Evolutionary conservation across 2,329 filamentous ascomycete genomes (phyloP).

Genomic region (Simplicillium aogashimaense): DNA sequence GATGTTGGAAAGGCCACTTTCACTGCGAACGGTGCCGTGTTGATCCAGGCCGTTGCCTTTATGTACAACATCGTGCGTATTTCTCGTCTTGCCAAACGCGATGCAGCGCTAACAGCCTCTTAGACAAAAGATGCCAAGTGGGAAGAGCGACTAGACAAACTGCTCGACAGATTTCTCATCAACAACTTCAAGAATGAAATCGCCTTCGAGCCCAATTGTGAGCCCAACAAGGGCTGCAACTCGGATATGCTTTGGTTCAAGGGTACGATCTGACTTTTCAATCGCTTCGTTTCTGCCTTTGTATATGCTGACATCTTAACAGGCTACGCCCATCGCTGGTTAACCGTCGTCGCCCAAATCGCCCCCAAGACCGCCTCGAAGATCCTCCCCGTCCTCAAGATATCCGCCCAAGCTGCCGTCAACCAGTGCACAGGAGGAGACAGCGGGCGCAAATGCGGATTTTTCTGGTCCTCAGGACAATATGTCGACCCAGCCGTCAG

Average conservation of each 20-base stretch:
- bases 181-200: constrained; percentile 47
- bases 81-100: no score
- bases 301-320: constrained; percentile 46
- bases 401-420: constrained; percentile 49
- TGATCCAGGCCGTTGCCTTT: constrained; percentile 43
- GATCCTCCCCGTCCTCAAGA: constrained; percentile 48
- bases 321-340: constrained; percentile 57
- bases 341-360: constrained; percentile 50
- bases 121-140: constrained; percentile 32
- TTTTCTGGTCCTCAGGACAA: constrained; percentile 38
- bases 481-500: constrained; percentile 27
- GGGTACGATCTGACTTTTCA: constrained; percentile 33
- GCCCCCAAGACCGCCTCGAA: constrained; percentile 45
- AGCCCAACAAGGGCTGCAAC: constrained; percentile 47
- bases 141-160: constrained; percentile 42
- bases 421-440: constrained; percentile 51
- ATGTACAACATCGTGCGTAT: constrained; percentile 44
- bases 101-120: constrained; percentile 7
- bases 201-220: constrained; percentile 59
- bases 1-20: constrained; percentile 42
- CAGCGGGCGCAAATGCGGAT: constrained; percentile 51
- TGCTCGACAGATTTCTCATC: constrained; percentile 38
- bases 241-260: constrained; percentile 67
- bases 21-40: constrained; percentile 44
- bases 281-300: no score